Evolutionary conservation across 2,329 filamentous ascomycete genomes (phyloP).

Genomic region (Dactylellina sp.): DNA sequence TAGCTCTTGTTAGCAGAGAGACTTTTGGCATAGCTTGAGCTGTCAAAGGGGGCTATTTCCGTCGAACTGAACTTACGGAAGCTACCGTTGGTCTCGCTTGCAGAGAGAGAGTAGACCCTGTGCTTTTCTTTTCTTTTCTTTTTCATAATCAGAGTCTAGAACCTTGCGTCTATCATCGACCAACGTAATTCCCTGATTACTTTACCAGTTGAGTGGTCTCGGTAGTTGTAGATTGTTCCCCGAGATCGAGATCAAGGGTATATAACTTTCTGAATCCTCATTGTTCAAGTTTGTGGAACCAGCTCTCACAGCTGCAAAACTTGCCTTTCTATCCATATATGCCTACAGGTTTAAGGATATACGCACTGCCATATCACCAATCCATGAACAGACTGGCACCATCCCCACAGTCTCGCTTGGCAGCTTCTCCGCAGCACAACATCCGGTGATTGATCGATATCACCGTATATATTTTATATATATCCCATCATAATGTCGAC

Average conservation of each 20-base stretch:
- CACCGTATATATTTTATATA: conserved; percentile 11
- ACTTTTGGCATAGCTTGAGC: conserved; percentile 38
- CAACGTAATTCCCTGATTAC: conserved; percentile 39
- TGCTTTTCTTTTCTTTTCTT: too few relatives aligned
- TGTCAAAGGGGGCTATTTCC: conserved; percentile 16
- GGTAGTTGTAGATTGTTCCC: conserved; percentile 38
- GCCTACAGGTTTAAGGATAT: conserved; percentile 28
- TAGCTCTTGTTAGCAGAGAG: conserved; percentile 8
- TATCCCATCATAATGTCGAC: conserved; percentile 39
- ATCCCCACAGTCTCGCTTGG: conserved; percentile 23
- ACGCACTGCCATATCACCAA: conserved; percentile 27
- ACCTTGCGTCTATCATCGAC: conserved; percentile 8
- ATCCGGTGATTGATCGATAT: conserved; percentile 42
- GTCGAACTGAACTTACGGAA: too few relatives aligned
- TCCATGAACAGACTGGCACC: conserved; percentile 45
- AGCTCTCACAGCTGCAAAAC: background rate
- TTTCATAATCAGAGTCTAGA: too few relatives aligned
- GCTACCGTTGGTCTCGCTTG: too few relatives aligned
- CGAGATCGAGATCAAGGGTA: too few relatives aligned
- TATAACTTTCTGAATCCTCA: too few relatives aligned
- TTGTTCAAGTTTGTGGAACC: too few relatives aligned
- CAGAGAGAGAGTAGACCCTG: too few relatives aligned
- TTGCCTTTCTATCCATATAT: conserved; percentile 30
- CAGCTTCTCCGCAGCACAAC: conserved; percentile 20
- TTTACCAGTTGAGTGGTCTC: conserved; percentile 23